phyloP scores from a whole-genome alignment of 2,329 filamentous ascomycete species.

The Beauveria caledonica region DNA sequence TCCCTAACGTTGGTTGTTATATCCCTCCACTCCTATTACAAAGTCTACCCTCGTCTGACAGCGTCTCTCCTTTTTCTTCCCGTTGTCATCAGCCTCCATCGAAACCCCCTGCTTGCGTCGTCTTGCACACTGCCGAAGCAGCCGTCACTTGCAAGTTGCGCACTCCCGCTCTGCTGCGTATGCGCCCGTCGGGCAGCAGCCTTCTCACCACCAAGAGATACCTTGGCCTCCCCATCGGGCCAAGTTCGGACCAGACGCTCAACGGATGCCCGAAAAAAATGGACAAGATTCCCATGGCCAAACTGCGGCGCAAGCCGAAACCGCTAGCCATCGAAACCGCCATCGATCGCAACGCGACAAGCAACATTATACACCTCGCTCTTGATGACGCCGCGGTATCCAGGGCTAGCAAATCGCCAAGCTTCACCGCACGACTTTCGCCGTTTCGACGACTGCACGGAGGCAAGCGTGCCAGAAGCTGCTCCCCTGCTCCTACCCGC shows the following conservation, averaged over 20 bases:
- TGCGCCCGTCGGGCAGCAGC: not conserved
- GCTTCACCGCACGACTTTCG: constrained; percentile 24
- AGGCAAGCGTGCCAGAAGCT: constrained; percentile 37
- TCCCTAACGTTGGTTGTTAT: not conserved
- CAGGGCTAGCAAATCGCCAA: constrained; percentile 13
- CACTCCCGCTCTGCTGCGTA: not conserved
- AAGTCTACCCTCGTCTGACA: not conserved
- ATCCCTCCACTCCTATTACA: constrained; percentile 3
- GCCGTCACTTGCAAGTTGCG: not conserved
- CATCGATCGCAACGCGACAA: constrained; percentile 24
- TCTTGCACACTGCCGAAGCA: not conserved
- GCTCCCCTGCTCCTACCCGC: constrained; percentile 27
- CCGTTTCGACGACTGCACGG: constrained; percentile 38
- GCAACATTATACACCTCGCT: constrained; percentile 5
- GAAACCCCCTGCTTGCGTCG: not conserved
- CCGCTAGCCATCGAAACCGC: constrained; percentile 34
- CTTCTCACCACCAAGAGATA: not conserved
- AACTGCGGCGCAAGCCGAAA: constrained; percentile 36
- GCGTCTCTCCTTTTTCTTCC: not conserved
- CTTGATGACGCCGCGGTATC: not conserved
- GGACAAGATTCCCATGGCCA: constrained; percentile 35
- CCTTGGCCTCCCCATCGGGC: not conserved
- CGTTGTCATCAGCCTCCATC: not conserved
- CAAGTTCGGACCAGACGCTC: not conserved
- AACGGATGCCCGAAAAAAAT: constrained; percentile 19